These are phyloP conservation scores for Physcomitrellopsis africana DNA, from an alignment of 225 moss, liverwort and hornwort species.

Conservation along the genomic window DNA sequence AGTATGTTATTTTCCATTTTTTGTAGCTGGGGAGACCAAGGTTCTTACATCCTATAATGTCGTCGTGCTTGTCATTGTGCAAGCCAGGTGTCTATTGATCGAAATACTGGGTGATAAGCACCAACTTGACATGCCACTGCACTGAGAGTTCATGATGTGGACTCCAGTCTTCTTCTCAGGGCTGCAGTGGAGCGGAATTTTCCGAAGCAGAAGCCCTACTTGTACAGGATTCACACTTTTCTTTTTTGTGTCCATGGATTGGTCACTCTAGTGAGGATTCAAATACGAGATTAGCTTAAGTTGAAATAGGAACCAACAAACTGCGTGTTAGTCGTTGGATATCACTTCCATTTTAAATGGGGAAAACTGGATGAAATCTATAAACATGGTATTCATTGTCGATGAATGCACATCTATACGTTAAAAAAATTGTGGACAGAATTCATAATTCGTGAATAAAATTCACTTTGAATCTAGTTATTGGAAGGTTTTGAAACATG, in stretches of 20 bases:
- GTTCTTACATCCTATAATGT: slow-evolving; percentile 44
- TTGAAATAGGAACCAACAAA: slow-evolving; percentile 33
- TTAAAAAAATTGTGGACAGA: slow-evolving; percentile 25
- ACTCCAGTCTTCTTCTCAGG: slow-evolving; percentile 35
- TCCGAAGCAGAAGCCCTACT: slow-evolving; percentile 31
- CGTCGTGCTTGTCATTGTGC: slow-evolving; percentile 55
- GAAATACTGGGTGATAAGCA: slow-evolving; percentile 43
- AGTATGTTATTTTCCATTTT: slow-evolving; percentile 23
- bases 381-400: slow-evolving; percentile 21
- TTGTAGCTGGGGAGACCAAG: slow-evolving; percentile 30
- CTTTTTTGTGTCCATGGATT: slow-evolving; percentile 37
- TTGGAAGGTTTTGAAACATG: too few species aligned
- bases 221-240: slow-evolving; percentile 44
- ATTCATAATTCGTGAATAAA: slow-evolving; percentile 15
- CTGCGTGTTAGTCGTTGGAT: slow-evolving; percentile 23
- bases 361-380: slow-evolving; percentile 22
- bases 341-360: slow-evolving; percentile 24
- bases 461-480: too few species aligned
- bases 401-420: slow-evolving; percentile 18
- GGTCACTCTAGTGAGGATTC: slow-evolving; percentile 28
- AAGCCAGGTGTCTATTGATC: slow-evolving; percentile 55
- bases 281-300: slow-evolving; percentile 26
- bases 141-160: slow-evolving; percentile 31
- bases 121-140: slow-evolving; percentile 43
- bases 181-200: slow-evolving; percentile 41